Conservation (phyloP, 345 rosid genomes). For the Eucalyptus rudis region DNA sequence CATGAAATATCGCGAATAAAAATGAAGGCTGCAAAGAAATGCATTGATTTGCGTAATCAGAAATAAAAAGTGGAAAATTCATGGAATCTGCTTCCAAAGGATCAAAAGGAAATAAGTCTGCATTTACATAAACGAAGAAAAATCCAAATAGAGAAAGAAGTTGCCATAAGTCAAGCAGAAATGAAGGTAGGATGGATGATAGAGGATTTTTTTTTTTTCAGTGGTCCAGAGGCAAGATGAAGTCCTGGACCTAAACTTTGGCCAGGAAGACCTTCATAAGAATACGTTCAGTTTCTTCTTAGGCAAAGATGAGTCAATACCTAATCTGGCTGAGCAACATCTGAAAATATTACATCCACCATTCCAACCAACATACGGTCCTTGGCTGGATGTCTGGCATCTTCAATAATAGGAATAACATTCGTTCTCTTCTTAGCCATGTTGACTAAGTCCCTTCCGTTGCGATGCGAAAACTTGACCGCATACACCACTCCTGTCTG, state of each 20-base stretch:
- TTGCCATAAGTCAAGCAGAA: neutral
- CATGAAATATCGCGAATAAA: neutral
- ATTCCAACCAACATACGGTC: conserved; percentile 94
- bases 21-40: neutral
- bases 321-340: conserved; percentile 99
- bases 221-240: neutral
- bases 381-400: conserved; percentile 95
- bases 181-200: neutral
- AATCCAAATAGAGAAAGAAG: neutral
- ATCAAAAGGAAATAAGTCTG: neutral
- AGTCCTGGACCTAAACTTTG: neutral
- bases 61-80: neutral
- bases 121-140: neutral
- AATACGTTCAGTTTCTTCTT: neutral
- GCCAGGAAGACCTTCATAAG: neutral
- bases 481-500: conserved; percentile 89
- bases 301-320: conserved; percentile 15
- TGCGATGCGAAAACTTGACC: conserved; percentile 78
- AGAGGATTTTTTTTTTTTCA: neutral
- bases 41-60: neutral
- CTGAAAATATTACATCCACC: conserved; percentile 97
- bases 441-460: conserved; percentile 93
- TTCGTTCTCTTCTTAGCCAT: conserved; percentile 97
- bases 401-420: conserved; percentile 90
- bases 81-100: neutral